Percentiles rank a stretch among this genome's conserved stretches.
Conservation (phyloP, 192 early-diverging fungal species). For the Umbelopsis isabellina region DNA sequence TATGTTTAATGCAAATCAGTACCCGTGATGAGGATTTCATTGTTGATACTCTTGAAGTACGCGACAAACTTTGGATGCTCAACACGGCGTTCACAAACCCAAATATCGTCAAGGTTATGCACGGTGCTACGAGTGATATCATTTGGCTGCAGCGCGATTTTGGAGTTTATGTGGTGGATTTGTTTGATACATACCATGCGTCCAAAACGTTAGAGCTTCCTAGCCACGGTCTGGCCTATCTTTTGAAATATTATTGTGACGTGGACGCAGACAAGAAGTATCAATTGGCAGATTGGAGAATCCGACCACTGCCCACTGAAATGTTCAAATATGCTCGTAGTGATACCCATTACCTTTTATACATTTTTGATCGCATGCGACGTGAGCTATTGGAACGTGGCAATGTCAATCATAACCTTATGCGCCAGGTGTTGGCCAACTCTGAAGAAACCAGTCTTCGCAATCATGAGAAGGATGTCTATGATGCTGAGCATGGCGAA, state of each 20-base stretch:
- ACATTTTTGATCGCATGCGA: conserved; percentile 93
- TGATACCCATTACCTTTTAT: conserved; percentile 96
- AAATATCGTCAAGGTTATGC: conserved; percentile 84
- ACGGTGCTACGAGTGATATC: conserved; percentile 97
- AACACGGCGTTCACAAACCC: conserved; percentile 91
- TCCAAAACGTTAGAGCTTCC: conserved; percentile 81
- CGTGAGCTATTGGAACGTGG: conserved; percentile 75
- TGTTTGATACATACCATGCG: conserved; percentile 98
- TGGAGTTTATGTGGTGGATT: conserved; percentile 92
- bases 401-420: conserved; percentile 64
- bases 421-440: conserved; percentile 63
- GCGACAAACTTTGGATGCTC: conserved; percentile 70
- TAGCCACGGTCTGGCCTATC: conserved; percentile 78
- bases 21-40: conserved; percentile 88
- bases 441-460: conserved; percentile 72
- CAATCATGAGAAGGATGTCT: conserved; percentile 79
- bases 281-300: conserved; percentile 97
- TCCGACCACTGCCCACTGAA: conserved; percentile 90
- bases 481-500: conserved; percentile 79
- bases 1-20: conserved; percentile 92
- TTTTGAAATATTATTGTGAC: conserved; percentile 79
- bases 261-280: conserved; percentile 90
- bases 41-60: conserved; percentile 85
- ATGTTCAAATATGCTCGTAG: conserved; percentile 91
- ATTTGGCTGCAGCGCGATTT: conserved; percentile 98